These are phyloP conservation scores for Phytophthora fragariae DNA, from an alignment of 352 stramenopile genomes.

Conservation along the genomic window DNA sequence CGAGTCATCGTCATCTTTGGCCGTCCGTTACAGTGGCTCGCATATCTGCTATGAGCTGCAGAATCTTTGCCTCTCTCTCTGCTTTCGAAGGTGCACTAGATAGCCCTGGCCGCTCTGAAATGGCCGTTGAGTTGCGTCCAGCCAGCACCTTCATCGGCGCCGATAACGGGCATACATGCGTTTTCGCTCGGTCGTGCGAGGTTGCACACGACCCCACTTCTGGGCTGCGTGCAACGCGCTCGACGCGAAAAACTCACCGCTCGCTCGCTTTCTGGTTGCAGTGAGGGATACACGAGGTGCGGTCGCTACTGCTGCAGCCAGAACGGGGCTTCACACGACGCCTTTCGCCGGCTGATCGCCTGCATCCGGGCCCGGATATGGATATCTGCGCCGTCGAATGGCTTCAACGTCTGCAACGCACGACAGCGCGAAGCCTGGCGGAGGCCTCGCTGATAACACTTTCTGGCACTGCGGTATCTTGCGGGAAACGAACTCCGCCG, in stretches of 20 bases:
- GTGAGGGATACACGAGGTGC: no score
- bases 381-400: slow-evolving; percentile 9
- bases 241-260: neutral
- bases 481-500: no score
- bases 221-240: neutral
- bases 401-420: neutral
- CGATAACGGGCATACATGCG: slow-evolving; percentile 8
- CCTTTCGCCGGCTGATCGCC: neutral
- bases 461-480: no score
- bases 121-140: slow-evolving; percentile 22
- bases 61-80: neutral
- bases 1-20: slow-evolving; percentile 2
- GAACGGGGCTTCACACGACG: neutral
- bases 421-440: neutral
- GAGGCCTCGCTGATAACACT: no score
- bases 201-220: neutral
- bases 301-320: neutral
- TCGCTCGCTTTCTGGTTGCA: neutral
- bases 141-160: neutral
- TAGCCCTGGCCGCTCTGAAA: slow-evolving; percentile 3
- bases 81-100: slow-evolving; percentile 7
- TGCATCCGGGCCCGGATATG: neutral
- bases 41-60: neutral
- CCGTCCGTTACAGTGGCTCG: slow-evolving; percentile 15
- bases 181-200: neutral